Conservation (phyloP, 805 yeast genomes). For the Kluyveromyces starmeri region DNA sequence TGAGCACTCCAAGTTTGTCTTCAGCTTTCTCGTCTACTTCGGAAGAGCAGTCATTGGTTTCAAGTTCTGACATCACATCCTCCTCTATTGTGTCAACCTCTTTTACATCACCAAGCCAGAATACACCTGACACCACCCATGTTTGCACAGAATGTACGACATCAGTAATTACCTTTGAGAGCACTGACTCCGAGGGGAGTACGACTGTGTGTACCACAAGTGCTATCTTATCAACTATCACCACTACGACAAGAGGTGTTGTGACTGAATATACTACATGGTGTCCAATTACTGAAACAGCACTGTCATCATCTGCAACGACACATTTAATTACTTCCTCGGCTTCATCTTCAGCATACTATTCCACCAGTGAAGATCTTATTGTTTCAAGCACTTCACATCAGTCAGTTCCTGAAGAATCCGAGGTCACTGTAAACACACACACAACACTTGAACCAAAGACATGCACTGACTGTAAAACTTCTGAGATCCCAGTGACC, state of each 20-base stretch:
- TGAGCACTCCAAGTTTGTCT: no score
- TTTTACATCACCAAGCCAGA: background rate
- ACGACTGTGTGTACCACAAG: constrained; percentile 6
- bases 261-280: constrained; percentile 15
- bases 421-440: background rate
- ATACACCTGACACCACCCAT: background rate
- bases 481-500: constrained; percentile 1
- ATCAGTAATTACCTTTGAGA: background rate
- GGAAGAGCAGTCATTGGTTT: no score
- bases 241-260: constrained; percentile 5
- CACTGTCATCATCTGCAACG: background rate
- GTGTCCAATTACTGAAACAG: constrained; percentile 7
- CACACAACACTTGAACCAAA: background rate
- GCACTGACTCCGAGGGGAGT: constrained; percentile 1
- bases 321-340: background rate
- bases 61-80: background rate
- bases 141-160: constrained; percentile 1
- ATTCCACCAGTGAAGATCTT: background rate
- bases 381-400: no score
- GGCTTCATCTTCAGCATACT: background rate
- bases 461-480: background rate
- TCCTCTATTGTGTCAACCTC: background rate
- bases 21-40: no score
- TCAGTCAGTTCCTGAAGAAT: no score
- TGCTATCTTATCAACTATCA: constrained; percentile 5